Evolutionary conservation across 192 early-diverging fungal genomes (phyloP).

Genomic region (Phycomyces nitens): DNA sequence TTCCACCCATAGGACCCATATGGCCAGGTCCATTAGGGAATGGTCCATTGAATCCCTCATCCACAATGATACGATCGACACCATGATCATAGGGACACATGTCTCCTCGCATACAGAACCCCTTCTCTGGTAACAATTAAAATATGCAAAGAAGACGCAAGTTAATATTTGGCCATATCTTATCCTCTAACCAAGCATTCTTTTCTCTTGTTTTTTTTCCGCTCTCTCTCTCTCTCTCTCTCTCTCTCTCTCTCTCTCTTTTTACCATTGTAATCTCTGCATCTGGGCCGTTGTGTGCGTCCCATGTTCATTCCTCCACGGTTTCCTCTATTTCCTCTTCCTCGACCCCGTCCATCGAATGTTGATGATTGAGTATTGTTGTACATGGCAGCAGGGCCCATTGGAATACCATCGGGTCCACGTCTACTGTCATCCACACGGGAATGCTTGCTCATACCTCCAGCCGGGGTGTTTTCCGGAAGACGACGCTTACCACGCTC

Average conservation of each 20-base stretch:
- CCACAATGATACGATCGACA: slow-evolving; percentile 63
- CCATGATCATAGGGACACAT: slow-evolving; percentile 78
- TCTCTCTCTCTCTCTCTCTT: neutral
- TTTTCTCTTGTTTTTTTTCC: neutral
- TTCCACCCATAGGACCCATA: slow-evolving; percentile 13
- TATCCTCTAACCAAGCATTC: neutral
- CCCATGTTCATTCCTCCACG: slow-evolving; percentile 36
- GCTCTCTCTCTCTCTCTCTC: neutral
- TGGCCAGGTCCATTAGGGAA: slow-evolving; percentile 34
- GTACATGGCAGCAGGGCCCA: slow-evolving; percentile 29
- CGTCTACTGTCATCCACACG: slow-evolving; percentile 21
- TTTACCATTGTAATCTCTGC: slow-evolving; percentile 77
- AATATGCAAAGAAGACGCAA: neutral
- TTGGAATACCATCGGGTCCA: slow-evolving; percentile 21
- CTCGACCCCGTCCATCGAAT: slow-evolving; percentile 31
- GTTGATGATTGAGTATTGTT: slow-evolving; percentile 2
- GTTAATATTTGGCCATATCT: neutral
- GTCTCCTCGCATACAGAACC: slow-evolving; percentile 79
- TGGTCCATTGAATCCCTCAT: slow-evolving; percentile 45
- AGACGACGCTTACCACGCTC: slow-evolving; percentile 22
- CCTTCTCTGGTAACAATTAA: slow-evolving; percentile 56
- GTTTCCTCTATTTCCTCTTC: slow-evolving; percentile 34
- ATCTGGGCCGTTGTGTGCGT: slow-evolving; percentile 48
- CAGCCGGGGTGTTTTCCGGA: slow-evolving; percentile 18
- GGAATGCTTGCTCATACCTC: slow-evolving; percentile 22